Evolutionary conservation across 331 rosid species (phyloP).

Genomic region (Acacia concinna): DNA sequence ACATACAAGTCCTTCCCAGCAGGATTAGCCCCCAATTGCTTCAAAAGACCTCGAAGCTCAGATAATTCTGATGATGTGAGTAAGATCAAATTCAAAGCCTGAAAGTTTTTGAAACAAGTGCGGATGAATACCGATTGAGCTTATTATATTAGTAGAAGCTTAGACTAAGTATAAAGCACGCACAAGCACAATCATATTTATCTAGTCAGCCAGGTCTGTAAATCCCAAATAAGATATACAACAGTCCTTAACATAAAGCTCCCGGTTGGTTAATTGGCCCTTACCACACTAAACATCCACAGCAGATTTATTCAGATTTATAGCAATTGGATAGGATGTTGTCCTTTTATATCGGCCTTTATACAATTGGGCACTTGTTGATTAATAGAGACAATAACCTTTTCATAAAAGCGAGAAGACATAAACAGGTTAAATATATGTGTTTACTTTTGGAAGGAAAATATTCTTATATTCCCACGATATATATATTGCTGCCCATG

Average conservation of each 20-base stretch:
- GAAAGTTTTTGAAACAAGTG: constrained; percentile 28
- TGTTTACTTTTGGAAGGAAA: background rate
- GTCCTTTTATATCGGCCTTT: background rate
- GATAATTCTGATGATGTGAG: constrained; percentile 91
- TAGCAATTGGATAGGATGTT: background rate
- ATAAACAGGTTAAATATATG: background rate
- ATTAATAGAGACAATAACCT: background rate
- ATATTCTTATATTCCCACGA: background rate
- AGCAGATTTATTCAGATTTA: background rate
- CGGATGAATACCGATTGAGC: constrained; percentile 25
- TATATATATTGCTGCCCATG: background rate
- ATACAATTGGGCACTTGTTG: background rate
- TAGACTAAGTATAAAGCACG: background rate
- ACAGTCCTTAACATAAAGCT: constrained; percentile 9
- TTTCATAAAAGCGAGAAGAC: background rate
- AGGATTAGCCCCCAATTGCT: constrained; percentile 67
- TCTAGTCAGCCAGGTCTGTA: constrained; percentile 15
- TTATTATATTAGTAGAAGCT: constrained; percentile 15
- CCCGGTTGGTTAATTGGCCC: background rate
- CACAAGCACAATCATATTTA: background rate
- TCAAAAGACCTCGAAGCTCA: constrained; percentile 82
- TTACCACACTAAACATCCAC: background rate
- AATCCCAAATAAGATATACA: constrained; percentile 9
- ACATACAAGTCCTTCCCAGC: constrained; percentile 83
- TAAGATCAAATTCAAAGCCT: constrained; percentile 97